Evolutionary conservation across 2,329 filamentous ascomycete species (phyloP), one percentile per base, ranked within the genome.

Genomic region (Aspergillus sergii): DNA sequence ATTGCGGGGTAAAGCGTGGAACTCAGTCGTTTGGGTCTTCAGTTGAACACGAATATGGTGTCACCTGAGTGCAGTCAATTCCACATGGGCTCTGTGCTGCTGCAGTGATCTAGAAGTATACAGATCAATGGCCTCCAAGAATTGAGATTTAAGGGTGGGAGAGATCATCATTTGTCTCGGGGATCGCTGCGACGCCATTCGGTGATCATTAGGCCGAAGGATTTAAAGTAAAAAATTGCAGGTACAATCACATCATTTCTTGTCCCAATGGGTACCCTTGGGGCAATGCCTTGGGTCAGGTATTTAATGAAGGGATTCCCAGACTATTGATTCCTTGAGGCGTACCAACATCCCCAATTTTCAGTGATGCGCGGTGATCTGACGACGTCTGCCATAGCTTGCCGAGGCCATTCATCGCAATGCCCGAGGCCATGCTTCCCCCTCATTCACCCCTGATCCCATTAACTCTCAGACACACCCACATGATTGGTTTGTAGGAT

Each of bases 121-220:
- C 5, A 8, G 5, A 7, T 14, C 10, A 48, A 7, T 14, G 14
- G 11, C 5, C 21, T 23, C 45, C 21, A 8, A 19, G 23, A 30
- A 30, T 50, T 50, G 46, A 50, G 46, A 26, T n/a, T 19, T 1
- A 19, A 30, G 8, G 12, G 46, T 30, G 46, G 46, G 39, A 26
- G 46, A 19, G 46, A 28, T 30, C 46, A 50, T 28, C 30, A 50
- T 50, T 50, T 50, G 46, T 19, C 26, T 48, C 21, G 21, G 23
- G 21, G 45, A 58, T 36, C 34, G 14, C 34, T 36, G 34, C 34
- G 34, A 16, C 45, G 41, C 43, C 43, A 59, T 59, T 54, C 57
- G 45, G 57, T 36, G 57, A 30, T 21, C 57, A 59, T 59, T 59
- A 39, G n/a, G 43, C 57, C 57, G 57, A 59, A 11, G 23, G 46